These are phyloP conservation scores for Trichoderma pleuroti DNA, from an alignment of 2,329 filamentous ascomycete species.

Conservation along the genomic window DNA sequence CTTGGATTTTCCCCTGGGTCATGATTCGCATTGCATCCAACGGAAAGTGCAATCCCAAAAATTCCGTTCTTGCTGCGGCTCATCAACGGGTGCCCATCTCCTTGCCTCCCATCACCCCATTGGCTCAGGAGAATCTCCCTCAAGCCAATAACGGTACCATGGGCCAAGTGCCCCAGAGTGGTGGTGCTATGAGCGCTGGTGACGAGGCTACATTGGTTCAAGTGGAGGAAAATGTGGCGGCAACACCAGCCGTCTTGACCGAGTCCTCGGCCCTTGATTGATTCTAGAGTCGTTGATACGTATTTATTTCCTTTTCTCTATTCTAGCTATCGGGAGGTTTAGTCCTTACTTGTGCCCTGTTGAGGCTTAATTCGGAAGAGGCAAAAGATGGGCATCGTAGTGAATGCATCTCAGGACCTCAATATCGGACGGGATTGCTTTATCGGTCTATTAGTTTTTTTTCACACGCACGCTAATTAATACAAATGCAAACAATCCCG, in stretches of 20 bases:
- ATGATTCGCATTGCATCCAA: slow-evolving; percentile 34
- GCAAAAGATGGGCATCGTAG: background rate
- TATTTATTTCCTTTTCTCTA: background rate
- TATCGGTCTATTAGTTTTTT: too few species aligned
- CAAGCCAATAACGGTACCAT: background rate
- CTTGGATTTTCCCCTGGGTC: slow-evolving; percentile 79
- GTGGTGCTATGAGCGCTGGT: background rate
- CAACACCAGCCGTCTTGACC: background rate
- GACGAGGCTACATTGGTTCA: background rate
- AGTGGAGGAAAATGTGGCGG: background rate
- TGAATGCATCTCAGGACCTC: background rate
- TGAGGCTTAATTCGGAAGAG: background rate
- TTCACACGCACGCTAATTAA: background rate
- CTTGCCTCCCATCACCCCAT: background rate
- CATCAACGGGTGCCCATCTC: slow-evolving; percentile 2
- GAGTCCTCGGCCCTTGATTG: background rate
- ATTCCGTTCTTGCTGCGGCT: slow-evolving; percentile 21
- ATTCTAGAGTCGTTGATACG: background rate
- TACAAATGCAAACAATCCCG: background rate
- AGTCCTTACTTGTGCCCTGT: background rate
- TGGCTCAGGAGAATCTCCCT: background rate
- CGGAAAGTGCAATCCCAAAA: slow-evolving; percentile 25
- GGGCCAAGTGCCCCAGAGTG: background rate
- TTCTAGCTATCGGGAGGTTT: too few species aligned
- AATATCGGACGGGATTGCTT: background rate